Evolutionary conservation across 2,329 filamentous ascomycete species (phyloP).

Genomic region (Pyrenophora teres): DNA sequence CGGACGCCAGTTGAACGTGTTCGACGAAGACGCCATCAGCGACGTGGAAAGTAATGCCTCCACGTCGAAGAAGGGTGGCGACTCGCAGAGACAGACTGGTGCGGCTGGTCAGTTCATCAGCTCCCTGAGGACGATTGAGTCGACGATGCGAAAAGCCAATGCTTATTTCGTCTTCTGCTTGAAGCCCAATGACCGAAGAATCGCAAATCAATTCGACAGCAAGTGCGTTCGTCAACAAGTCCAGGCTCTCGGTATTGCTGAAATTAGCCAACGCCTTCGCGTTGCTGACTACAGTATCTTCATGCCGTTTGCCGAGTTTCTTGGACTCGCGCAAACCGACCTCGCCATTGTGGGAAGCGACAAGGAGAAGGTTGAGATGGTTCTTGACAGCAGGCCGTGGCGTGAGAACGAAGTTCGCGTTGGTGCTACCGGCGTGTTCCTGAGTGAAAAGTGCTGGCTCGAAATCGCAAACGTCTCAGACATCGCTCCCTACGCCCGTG

Average conservation of each 20-base stretch:
- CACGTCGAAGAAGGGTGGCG: constrained; percentile 46
- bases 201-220: constrained; percentile 98
- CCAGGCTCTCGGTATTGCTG: constrained; percentile 93
- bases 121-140: constrained; percentile 87
- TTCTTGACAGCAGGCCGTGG: constrained; percentile 94
- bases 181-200: constrained; percentile 94
- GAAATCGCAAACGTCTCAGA: constrained; percentile 77
- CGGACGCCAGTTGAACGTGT: constrained; percentile 45
- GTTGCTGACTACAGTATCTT: constrained; percentile 97
- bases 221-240: constrained; percentile 96
- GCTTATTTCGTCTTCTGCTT: constrained; percentile 96
- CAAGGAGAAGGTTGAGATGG: constrained; percentile 84
- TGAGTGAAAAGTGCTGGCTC: constrained; percentile 95
- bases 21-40: constrained; percentile 56
- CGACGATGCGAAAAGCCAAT: constrained; percentile 85
- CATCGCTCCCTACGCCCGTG: constrained; percentile 54
- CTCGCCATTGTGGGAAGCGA: constrained; percentile 88
- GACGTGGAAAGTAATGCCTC: constrained; percentile 49
- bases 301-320: constrained; percentile 92
- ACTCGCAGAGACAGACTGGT: constrained; percentile 68
- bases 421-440: constrained; percentile 89
- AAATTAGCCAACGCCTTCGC: constrained; percentile 90
- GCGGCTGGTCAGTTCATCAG: constrained; percentile 91
- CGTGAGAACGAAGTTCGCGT: constrained; percentile 87
- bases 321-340: constrained; percentile 84